phyloP scores from a whole-genome alignment of 345 rosid genomes.

The Reutealis trisperma region DNA sequence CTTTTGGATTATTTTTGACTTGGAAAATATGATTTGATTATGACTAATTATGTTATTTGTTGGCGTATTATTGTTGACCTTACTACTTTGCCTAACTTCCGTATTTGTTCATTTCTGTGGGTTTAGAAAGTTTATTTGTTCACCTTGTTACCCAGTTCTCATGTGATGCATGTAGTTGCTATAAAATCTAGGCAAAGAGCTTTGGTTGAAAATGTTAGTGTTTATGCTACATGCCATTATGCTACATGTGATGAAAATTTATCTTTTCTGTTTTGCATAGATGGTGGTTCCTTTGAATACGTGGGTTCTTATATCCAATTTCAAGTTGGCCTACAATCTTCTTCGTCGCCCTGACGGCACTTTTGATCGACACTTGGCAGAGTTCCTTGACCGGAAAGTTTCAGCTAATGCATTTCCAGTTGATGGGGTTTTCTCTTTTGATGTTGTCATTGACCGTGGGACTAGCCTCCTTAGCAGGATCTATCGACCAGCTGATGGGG shows the following conservation, averaged over 20 bases:
- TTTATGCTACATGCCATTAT: neutral
- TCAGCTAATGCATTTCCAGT: conserved; percentile 68
- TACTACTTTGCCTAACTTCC: neutral
- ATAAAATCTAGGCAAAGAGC: neutral
- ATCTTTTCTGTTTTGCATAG: conserved; percentile 39
- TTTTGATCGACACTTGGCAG: conserved; percentile 88
- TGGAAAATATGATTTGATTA: conserved; percentile 18
- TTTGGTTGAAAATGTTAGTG: neutral
- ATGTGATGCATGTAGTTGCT: neutral
- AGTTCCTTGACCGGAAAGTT: conserved; percentile 87
- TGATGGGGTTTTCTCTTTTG: conserved; percentile 82
- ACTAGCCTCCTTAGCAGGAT: conserved; percentile 62
- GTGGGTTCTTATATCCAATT: conserved; percentile 89
- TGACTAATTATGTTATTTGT: conserved; percentile 13
- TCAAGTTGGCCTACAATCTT: conserved; percentile 80
- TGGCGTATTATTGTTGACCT: neutral
- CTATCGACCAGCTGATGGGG: conserved; percentile 54
- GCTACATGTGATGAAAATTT: neutral
- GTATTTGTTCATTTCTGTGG: neutral
- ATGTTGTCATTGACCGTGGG: conserved; percentile 61
- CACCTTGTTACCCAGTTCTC: conserved; percentile 9
- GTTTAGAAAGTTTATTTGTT: conserved; percentile 13
- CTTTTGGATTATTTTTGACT: conserved; percentile 15
- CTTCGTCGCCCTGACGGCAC: conserved; percentile 89
- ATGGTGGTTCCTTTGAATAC: conserved; percentile 87